Base-by-base conservation (phyloP, 106 monocot species). In the Amphibolis antarctica region DNA sequence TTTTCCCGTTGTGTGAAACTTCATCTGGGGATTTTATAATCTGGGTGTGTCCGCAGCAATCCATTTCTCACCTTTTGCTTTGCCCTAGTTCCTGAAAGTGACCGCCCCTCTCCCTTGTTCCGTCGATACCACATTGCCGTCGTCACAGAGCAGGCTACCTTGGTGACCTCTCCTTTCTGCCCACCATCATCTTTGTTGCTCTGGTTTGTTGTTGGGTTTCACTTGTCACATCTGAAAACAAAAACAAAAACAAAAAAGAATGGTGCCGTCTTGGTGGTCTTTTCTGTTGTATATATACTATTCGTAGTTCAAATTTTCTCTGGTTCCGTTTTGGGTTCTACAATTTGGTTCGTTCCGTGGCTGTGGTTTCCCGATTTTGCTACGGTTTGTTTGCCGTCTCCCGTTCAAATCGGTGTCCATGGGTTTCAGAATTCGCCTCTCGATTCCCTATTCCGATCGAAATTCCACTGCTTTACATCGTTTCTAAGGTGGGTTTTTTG, bases 111-210 rank as follows among this genome's bases (percentile, higher is more conserved):
- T n/a, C n/a, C n/a, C n/a, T n/a, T n/a, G n/a, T n/a, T n/a, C n/a
- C n/a, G n/a, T n/a, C n/a, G n/a, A n/a, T n/a, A n/a, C n/a, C n/a
- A n/a, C n/a, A n/a, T n/a, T 56, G 56, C 24, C 28, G 23, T 27
- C 25, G 56, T 56, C 56, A 56, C 25, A 56, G 28, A 56, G 56
- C 56, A 56, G 56, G 56, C 56, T 3, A 5, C 56, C 28, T 56
- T n/a, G 11, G 26, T 26, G 25, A n/a, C n/a, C n/a, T n/a, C 28
- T 56, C 23, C 14, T 25, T 56, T 25, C 28, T 10, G 55, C 24
- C 14, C 7, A 13, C 23, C 27, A 20, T 24, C 12, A 9, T 55
- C 13, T 13, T 22, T 56, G 56, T 14, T 49, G n/a, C 48, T 49
- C n/a, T 49, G 13, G 11, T 56, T 14, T 14, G 15, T 26, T 56